Conservation (phyloP, 257 asterid genomes). For the Lantana camara region DNA sequence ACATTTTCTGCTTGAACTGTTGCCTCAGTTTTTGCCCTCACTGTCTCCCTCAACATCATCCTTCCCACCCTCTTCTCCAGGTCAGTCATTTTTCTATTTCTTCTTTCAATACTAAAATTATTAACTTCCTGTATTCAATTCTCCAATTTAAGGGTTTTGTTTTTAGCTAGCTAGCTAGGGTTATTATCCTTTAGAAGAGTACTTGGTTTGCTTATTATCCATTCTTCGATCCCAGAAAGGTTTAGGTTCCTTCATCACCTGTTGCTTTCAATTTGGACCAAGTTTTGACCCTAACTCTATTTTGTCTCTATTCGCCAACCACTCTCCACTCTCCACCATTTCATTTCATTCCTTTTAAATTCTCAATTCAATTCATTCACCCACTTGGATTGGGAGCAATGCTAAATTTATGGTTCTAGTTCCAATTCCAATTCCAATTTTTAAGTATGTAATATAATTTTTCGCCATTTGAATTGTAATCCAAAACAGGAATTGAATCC, state of each 20-base stretch:
- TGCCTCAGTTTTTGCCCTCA: conserved; percentile 86
- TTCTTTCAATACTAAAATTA: neutral
- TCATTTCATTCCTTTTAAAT: neutral
- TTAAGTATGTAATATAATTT: too few relatives aligned
- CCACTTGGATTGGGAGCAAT: too few relatives aligned
- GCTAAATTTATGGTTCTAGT: too few relatives aligned
- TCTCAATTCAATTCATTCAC: conserved; percentile 7
- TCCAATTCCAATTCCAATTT: too few relatives aligned
- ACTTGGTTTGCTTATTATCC: conserved; percentile 32
- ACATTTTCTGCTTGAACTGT: conserved; percentile 81
- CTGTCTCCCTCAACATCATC: conserved; percentile 74
- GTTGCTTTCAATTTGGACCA: conserved; percentile 64
- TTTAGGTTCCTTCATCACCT: conserved; percentile 28
- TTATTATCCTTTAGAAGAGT: conserved; percentile 48
- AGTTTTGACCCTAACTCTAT: conserved; percentile 57
- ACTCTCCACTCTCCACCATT: neutral
- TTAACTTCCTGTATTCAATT: neutral
- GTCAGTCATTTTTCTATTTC: conserved; percentile 25
- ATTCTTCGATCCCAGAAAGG: conserved; percentile 24
- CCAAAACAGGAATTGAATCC: too few relatives aligned
- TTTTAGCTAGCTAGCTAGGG: too few relatives aligned
- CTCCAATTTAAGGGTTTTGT: too few relatives aligned
- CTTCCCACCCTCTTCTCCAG: conserved; percentile 73
- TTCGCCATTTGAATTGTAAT: too few relatives aligned
- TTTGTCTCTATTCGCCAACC: conserved; percentile 48